These are phyloP conservation scores for Colletotrichum sp. DNA, from an alignment of 2,329 filamentous ascomycete species.

Conservation along the genomic window DNA sequence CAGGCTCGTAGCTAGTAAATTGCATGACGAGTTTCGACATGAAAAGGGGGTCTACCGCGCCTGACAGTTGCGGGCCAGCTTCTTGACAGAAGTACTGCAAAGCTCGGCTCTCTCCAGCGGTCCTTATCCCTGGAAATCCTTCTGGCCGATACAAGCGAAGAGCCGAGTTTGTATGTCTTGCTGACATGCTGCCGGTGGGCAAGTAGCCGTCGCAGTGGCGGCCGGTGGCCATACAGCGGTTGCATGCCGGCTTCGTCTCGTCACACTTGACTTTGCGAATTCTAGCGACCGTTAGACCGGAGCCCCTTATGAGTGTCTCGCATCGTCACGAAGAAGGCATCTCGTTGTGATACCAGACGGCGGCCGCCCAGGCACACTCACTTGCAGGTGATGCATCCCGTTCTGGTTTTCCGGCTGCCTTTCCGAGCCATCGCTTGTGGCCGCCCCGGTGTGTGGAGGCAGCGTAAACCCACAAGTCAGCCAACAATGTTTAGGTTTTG, in stretches of 20 bases:
- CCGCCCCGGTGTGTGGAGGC: neutral
- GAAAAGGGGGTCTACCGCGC: slow-evolving; percentile 31
- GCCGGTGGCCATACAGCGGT: slow-evolving; percentile 58
- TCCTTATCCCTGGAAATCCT: neutral
- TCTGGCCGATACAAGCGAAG: neutral
- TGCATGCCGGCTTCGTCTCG: slow-evolving; percentile 56
- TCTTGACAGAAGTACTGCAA: slow-evolving; percentile 7
- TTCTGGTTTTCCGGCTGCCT: slow-evolving; percentile 49
- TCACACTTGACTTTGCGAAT: slow-evolving; percentile 63
- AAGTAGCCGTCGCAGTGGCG: slow-evolving; percentile 62
- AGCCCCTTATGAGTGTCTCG: neutral
- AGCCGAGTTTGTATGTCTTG: neutral
- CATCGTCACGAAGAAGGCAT: neutral
- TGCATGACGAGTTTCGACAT: slow-evolving; percentile 51
- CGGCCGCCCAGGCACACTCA: slow-evolving; percentile 32
- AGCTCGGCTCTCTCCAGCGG: neutral
- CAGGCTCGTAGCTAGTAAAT: slow-evolving; percentile 46
- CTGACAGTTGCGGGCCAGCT: neutral
- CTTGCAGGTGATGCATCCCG: slow-evolving; percentile 62
- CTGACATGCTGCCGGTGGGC: neutral
- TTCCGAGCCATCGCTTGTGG: slow-evolving; percentile 31
- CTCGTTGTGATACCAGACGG: neutral
- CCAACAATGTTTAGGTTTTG: neutral
- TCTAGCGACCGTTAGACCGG: slow-evolving; percentile 33
- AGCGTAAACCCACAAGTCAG: neutral